phyloP scores from a whole-genome alignment of 192 early-diverging fungal genomes.

The Coemansia sp. region DNA sequence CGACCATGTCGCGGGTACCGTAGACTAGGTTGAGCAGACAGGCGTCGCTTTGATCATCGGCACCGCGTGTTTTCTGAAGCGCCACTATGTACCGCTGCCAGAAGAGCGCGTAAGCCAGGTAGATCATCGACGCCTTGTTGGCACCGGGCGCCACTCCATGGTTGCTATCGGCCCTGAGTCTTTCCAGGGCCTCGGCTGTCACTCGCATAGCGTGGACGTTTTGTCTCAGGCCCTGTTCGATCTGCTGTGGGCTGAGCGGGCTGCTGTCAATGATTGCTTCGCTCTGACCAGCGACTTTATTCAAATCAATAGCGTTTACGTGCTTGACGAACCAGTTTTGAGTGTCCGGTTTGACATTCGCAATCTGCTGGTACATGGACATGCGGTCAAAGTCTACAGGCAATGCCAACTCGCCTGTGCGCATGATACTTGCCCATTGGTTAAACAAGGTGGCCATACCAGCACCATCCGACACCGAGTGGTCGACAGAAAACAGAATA shows the following conservation, averaged over 20 bases:
- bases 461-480: constrained; percentile 34
- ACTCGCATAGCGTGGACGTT: constrained; percentile 21
- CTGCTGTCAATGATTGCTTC: constrained; percentile 12
- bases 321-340: constrained; percentile 24
- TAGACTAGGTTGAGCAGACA: constrained; percentile 31
- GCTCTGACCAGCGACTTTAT: background rate
- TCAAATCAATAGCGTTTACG: constrained; percentile 7
- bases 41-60: background rate
- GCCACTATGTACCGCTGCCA: constrained; percentile 36
- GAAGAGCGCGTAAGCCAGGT: constrained; percentile 36
- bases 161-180: constrained; percentile 8
- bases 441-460: constrained; percentile 27
- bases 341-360: background rate
- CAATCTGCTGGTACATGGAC: constrained; percentile 12
- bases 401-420: background rate
- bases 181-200: constrained; percentile 12
- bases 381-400: constrained; percentile 31
- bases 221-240: constrained; percentile 20
- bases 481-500: constrained; percentile 34
- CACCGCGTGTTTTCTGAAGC: background rate
- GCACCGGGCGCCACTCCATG: no score
- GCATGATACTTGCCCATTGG: constrained; percentile 20
- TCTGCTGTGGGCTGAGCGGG: constrained; percentile 5
- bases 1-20: constrained; percentile 13
- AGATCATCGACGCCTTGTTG: constrained; percentile 12